Percentiles rank a stretch among this genome's conserved stretches.
These are phyloP conservation scores for Hypoxylon sp. DNA, from an alignment of 2,329 filamentous ascomycete genomes.

Conservation along the genomic window DNA sequence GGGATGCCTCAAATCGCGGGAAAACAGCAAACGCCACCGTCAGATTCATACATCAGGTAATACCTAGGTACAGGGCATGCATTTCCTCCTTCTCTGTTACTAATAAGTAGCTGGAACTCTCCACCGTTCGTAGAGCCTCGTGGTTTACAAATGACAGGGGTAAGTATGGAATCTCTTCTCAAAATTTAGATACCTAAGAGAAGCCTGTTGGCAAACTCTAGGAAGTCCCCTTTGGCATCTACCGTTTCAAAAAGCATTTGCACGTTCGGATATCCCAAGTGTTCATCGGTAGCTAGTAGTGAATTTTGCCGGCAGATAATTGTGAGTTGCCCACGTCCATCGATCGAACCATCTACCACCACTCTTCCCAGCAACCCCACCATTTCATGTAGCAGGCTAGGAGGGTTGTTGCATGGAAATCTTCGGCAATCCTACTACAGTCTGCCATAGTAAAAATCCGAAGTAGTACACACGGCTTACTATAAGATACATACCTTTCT, in stretches of 20 bases:
- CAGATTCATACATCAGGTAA: not conserved
- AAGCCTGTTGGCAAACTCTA: conserved; percentile 23
- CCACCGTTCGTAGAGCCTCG: conserved; percentile 15
- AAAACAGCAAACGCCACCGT: conserved; percentile 31
- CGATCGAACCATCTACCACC: conserved; percentile 32
- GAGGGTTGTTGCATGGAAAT: conserved; percentile 23
- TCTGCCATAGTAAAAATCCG: conserved; percentile 3
- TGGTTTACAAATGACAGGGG: conserved; percentile 7
- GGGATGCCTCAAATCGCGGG: conserved; percentile 13
- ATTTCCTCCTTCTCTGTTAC: conserved; percentile 2
- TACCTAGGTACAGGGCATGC: not conserved
- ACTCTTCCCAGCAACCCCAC: conserved; percentile 34
- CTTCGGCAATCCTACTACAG: conserved; percentile 32
- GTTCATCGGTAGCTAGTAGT: conserved; percentile 33
- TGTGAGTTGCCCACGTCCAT: conserved; percentile 30
- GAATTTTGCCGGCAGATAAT: conserved; percentile 39
- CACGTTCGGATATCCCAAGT: conserved; percentile 12
- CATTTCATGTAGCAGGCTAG: conserved; percentile 33
- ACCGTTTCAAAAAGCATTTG: conserved; percentile 21
- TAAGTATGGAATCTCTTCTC: conserved; percentile 9
- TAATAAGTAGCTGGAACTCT: conserved; percentile 11
- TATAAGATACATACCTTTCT: conserved; percentile 18
- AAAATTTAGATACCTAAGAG: conserved; percentile 21
- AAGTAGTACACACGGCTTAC: conserved; percentile 23
- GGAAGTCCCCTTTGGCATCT: conserved; percentile 10